A percentile compares a stretch with the other conserved stretches of the same genome.
Evolutionary conservation across 179 eudicot species (phyloP).

Genomic region (Silene vulgaris): DNA sequence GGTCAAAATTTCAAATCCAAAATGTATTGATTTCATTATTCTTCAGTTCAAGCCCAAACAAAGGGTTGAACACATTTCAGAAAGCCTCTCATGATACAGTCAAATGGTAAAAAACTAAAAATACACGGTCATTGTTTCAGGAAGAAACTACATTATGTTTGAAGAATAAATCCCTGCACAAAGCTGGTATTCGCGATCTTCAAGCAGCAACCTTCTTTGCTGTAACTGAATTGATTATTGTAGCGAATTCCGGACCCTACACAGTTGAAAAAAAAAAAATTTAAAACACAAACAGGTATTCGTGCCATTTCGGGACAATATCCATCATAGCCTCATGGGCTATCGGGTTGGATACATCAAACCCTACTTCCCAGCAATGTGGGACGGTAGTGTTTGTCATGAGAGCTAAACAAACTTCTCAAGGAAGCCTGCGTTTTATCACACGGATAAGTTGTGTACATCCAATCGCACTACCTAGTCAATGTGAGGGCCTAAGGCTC

Average conservation of each 20-base stretch:
- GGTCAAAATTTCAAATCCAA: conserved; percentile 22
- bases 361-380: too few species aligned
- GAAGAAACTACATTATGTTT: conserved; percentile 8
- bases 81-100: conserved; percentile 12
- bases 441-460: too few species aligned
- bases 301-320: neutral
- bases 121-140: conserved; percentile 10
- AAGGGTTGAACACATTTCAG: conserved; percentile 5
- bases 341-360: too few species aligned
- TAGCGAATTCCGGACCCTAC: conserved; percentile 94
- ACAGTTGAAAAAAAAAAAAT: neutral
- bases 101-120: neutral
- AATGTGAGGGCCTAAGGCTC: neutral
- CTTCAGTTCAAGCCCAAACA: conserved; percentile 12
- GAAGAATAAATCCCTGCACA: neutral
- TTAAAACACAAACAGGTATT: too few species aligned
- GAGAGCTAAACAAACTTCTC: too few species aligned
- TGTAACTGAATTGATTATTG: conserved; percentile 77
- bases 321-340: neutral
- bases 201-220: conserved; percentile 92
- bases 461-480: neutral
- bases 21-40: conserved; percentile 15
- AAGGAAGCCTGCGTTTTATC: too few species aligned
- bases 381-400: too few species aligned
- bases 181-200: conserved; percentile 22